A percentile compares a stretch with the other conserved stretches of the same genome.
phyloP scores from a whole-genome alignment of 2,329 filamentous ascomycete species.

The Plenodomus biglobosus region DNA sequence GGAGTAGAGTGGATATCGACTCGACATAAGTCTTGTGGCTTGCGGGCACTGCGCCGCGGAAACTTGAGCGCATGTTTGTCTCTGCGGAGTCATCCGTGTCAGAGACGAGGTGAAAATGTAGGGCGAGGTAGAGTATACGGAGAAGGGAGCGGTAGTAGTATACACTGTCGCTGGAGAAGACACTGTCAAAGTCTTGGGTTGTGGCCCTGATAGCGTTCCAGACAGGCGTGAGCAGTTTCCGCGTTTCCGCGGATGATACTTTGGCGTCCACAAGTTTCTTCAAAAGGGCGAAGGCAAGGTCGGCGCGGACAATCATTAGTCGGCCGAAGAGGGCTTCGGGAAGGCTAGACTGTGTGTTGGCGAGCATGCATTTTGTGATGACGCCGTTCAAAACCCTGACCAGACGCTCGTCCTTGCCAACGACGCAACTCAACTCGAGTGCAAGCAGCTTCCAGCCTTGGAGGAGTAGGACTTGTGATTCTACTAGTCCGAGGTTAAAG shows the following conservation, averaged over 20 bases:
- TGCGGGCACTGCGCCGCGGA: slow-evolving; percentile 35
- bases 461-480: slow-evolving; percentile 84
- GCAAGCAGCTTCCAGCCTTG: slow-evolving; percentile 88
- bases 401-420: slow-evolving; percentile 57
- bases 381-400: slow-evolving; percentile 73
- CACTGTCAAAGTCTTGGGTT: slow-evolving; percentile 61
- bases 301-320: slow-evolving; percentile 73
- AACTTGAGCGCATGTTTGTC: slow-evolving; percentile 37
- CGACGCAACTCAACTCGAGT: slow-evolving; percentile 74
- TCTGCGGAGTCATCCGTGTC: slow-evolving; percentile 38
- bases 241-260: slow-evolving; percentile 54
- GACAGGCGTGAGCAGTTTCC: slow-evolving; percentile 57
- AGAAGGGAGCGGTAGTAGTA: slow-evolving; percentile 81
- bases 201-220: slow-evolving; percentile 63
- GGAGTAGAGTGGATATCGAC: slow-evolving; percentile 50
- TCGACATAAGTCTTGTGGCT: slow-evolving; percentile 48
- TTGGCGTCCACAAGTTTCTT: slow-evolving; percentile 70
- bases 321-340: slow-evolving; percentile 81
- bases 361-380: slow-evolving; percentile 72
- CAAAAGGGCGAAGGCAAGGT: slow-evolving; percentile 78
- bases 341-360: slow-evolving; percentile 72
- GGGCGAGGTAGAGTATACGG: slow-evolving; percentile 78
- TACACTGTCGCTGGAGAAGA: slow-evolving; percentile 58
- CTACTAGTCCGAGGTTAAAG: slow-evolving; percentile 84
- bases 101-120: slow-evolving; percentile 62